A percentile compares a stretch with the other conserved stretches of the same genome.
These are phyloP conservation scores for Aspergillus sclerotioniger DNA, from an alignment of 495 filamentous ascomycete genomes.

Conservation along the genomic window DNA sequence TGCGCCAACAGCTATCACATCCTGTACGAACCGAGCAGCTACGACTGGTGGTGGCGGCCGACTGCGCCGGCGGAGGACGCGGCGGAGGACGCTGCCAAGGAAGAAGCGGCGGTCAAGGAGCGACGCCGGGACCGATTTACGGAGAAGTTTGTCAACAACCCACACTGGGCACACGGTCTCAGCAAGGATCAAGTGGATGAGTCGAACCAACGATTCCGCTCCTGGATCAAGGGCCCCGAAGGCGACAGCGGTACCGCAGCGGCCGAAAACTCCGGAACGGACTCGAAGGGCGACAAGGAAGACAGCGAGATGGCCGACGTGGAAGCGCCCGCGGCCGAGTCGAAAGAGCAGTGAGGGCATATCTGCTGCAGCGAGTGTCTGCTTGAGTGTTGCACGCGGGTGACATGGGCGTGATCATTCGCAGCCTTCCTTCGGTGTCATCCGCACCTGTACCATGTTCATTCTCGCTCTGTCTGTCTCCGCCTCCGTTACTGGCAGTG, in stretches of 20 bases:
- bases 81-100: slow-evolving; percentile 45
- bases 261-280: slow-evolving; percentile 10
- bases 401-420: background rate
- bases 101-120: slow-evolving; percentile 50
- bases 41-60: slow-evolving; percentile 57
- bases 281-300: slow-evolving; percentile 21
- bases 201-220: slow-evolving; percentile 60
- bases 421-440: too few relatives aligned
- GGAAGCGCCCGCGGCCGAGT: slow-evolving; percentile 19
- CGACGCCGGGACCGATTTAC: slow-evolving; percentile 60
- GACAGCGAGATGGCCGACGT: slow-evolving; percentile 43
- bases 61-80: slow-evolving; percentile 29
- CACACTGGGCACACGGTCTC: slow-evolving; percentile 69
- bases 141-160: slow-evolving; percentile 74
- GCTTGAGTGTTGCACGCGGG: background rate
- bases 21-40: slow-evolving; percentile 68
- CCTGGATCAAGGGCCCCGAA: slow-evolving; percentile 39
- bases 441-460: background rate
- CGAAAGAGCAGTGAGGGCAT: slow-evolving; percentile 14
- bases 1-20: slow-evolving; percentile 80
- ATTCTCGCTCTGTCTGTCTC: background rate
- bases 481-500: slow-evolving; percentile 8
- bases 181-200: slow-evolving; percentile 70
- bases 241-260: slow-evolving; percentile 20
- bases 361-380: background rate